Evolutionary conservation across 2,329 filamentous ascomycete species (phyloP).

Genomic region (Cyphellophora attinorum): DNA sequence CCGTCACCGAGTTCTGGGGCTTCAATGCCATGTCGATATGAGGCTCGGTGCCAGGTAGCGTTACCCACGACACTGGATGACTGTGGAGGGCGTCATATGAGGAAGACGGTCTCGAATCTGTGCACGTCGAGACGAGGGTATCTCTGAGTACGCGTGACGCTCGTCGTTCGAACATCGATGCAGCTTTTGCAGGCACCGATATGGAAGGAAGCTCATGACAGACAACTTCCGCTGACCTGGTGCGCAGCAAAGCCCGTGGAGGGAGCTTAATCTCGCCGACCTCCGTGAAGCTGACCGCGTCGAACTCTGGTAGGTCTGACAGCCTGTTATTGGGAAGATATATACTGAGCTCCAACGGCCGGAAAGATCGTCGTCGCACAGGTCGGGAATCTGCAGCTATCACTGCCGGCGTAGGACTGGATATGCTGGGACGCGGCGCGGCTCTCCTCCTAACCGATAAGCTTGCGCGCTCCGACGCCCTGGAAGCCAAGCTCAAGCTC

Average conservation of each 20-base stretch:
- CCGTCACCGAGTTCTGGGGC: conserved; percentile 12
- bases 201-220: conserved; percentile 8
- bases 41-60: conserved; percentile 15
- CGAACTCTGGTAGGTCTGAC: conserved; percentile 35
- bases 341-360: conserved; percentile 38
- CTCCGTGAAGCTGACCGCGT: conserved; percentile 26
- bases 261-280: conserved; percentile 22
- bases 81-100: conserved; percentile 18
- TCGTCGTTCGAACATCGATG: conserved; percentile 16
- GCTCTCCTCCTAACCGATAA: conserved; percentile 27
- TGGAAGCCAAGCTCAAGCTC: conserved; percentile 27
- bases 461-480: conserved; percentile 31
- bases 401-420: conserved; percentile 23
- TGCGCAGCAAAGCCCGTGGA: conserved; percentile 22
- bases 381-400: conserved; percentile 9
- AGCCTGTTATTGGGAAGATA: conserved; percentile 33
- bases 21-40: conserved; percentile 21
- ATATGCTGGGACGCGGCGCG: conserved; percentile 26
- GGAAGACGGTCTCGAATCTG: conserved; percentile 14
- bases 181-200: conserved; percentile 11
- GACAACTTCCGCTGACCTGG: conserved; percentile 16
- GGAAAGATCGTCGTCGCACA: conserved; percentile 20
- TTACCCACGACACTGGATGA: conserved; percentile 19
- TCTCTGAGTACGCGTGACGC: conserved; percentile 7
- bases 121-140: conserved; percentile 12